Percentiles rank a stretch among this genome's conserved stretches.
Conservation (phyloP, 2,329 filamentous ascomycete species). For the Exutisphaerella laricina region DNA sequence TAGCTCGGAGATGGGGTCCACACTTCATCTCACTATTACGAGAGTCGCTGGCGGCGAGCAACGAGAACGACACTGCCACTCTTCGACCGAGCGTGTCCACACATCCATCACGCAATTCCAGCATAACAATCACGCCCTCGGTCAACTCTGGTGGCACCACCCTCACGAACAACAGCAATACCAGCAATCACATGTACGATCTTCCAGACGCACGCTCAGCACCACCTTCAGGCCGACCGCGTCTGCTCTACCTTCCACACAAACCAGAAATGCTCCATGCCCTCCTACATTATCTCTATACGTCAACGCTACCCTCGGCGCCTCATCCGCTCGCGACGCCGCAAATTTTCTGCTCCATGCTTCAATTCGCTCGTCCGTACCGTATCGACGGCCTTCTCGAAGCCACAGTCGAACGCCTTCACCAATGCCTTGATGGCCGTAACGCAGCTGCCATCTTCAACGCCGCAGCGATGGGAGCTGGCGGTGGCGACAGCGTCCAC, state of each 20-base stretch:
- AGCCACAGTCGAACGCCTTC: constrained; percentile 84
- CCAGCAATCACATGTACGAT: constrained; percentile 30
- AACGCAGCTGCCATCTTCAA: constrained; percentile 98
- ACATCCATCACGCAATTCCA: constrained; percentile 66
- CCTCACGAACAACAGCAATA: constrained; percentile 43
- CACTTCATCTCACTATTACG: constrained; percentile 90
- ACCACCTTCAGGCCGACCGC: constrained; percentile 61
- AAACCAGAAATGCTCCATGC: constrained; percentile 85
- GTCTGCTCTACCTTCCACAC: constrained; percentile 88
- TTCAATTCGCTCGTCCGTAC: constrained; percentile 90
- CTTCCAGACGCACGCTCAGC: constrained; percentile 50
- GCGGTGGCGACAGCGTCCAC: constrained; percentile 78
- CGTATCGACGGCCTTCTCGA: constrained; percentile 88
- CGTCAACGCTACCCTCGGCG: constrained; percentile 73
- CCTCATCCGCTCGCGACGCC: constrained; percentile 79
- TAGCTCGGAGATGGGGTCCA: constrained; percentile 85
- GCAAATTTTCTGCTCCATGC: constrained; percentile 88
- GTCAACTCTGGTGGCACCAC: constrained; percentile 47
- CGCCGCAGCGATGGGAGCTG: constrained; percentile 94
- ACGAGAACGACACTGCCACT: constrained; percentile 68
- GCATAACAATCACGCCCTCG: constrained; percentile 74
- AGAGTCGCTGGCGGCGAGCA: constrained; percentile 65
- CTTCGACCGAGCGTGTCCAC: constrained; percentile 54
- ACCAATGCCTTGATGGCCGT: constrained; percentile 80
- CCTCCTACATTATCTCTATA: constrained; percentile 89